Percentiles rank a stretch among this genome's conserved stretches.
Evolutionary conservation across 345 rosid species (phyloP).

Genomic region (Nephelium lappaceum): DNA sequence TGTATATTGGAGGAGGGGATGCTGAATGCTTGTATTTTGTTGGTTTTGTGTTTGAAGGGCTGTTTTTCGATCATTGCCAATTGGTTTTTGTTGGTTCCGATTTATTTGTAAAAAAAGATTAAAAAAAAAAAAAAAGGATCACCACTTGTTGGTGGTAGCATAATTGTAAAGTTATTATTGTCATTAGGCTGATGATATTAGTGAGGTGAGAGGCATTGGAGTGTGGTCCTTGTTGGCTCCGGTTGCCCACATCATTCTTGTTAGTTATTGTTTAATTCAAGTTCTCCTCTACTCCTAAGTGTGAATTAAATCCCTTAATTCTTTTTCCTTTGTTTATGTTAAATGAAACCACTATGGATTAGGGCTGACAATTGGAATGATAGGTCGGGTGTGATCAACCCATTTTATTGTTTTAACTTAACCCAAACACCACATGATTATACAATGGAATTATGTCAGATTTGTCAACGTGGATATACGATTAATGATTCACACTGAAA

Average conservation of each 20-base stretch:
- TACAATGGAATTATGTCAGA: too few species aligned
- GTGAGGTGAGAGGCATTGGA: constrained; percentile 36
- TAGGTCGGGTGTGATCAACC: too few species aligned
- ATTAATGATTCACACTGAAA: too few species aligned
- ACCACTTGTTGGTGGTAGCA: constrained; percentile 41
- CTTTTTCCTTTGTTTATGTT: constrained; percentile 7
- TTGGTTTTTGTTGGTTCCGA: constrained; percentile 38
- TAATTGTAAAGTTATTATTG: constrained; percentile 54
- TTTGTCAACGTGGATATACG: too few species aligned
- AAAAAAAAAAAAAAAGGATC: constrained; percentile 21
- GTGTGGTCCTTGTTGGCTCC: constrained; percentile 35
- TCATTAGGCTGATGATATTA: constrained; percentile 40
- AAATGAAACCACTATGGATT: too few species aligned
- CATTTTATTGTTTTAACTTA: too few species aligned
- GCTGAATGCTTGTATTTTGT: constrained; percentile 28
- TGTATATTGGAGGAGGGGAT: neutral
- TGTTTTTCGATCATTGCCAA: constrained; percentile 38
- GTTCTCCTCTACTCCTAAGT: constrained; percentile 16
- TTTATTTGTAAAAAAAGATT: constrained; percentile 36
- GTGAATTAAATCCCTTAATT: constrained; percentile 23
- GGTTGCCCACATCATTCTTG: constrained; percentile 27
- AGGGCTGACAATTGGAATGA: too few species aligned
- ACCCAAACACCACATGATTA: too few species aligned
- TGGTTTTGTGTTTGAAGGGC: constrained; percentile 42
- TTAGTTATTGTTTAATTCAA: constrained; percentile 15